Evolutionary conservation across 768 basidiomycete genomes (phyloP), one percentile per base, ranked within the genome.

Genomic region (Calocybe gangraenosa): DNA sequence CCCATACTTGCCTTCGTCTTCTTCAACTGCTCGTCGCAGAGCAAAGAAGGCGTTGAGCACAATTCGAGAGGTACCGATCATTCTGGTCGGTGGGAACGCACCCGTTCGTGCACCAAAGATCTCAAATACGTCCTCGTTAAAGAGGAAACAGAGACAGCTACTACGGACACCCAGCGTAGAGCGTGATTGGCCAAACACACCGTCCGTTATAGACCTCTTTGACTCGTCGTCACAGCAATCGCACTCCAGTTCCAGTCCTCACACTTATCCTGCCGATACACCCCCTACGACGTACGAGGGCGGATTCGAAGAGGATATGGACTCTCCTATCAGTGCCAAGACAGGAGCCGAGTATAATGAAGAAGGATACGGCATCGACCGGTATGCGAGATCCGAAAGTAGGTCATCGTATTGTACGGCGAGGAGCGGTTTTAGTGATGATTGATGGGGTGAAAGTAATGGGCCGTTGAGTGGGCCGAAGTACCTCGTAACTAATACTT

Each of bases 141-240:
- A 63, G 7, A 57, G 64, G 19, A 55, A 64, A 22, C 58, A 59
- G 34, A 51, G 63, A 23, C 57, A 56, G 39, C 48, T 68, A 19
- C 55, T 69, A 41, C 65, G 66, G 31, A 66, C 65, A 15, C 64
- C 67, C 30, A 70, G 66, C 49, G 59, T 65, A 18, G 66, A 69
- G 57, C 61, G 62, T 13, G 63, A 66, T 49, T 64, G 65, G 50
- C 57, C 59, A 18, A 45, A 50, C 32, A 44, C 11, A 35, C 42
- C 45, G 25, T 33, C 46, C 41, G 46, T 25, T 30, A n/a, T 37
- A 44, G 51, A 34, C 49, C 54, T 21, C 41, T 38, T 17, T 30
- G 44, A 36, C 9, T 50, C 57, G 11, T 52, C 52, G 21, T 32
- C 22, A 14, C 45, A 34, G 2, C 48, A 48, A 13, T 15, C 34